Evolutionary conservation across 108 stramenopile species (phyloP), one percentile per base, ranked within the genome.

Genomic region (Pseudonitzschia pungens): DNA sequence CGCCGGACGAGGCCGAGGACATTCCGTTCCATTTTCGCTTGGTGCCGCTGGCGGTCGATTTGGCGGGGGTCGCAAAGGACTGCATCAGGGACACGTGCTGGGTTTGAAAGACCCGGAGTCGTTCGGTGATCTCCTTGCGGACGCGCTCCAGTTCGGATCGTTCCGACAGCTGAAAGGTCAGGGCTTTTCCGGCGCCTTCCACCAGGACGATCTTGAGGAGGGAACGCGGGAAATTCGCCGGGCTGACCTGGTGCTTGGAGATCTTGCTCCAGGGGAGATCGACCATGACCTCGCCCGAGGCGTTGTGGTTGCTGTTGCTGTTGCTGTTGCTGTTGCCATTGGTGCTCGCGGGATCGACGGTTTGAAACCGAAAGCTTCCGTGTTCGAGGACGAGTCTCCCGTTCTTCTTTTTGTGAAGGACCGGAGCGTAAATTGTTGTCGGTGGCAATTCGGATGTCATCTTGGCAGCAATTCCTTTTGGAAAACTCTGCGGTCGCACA

Each of bases 171-270:
- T 78, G 75, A 85, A 89, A 95, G 14, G 92, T 89, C 20, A 63
- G 53, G 27, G 83, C 83, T 50, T 68, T 77, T 48, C 77, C 80
- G 54, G 72, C 66, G 14, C 60, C 69, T 24, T 67, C 66, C 42
- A 68, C 31, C 33, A 77, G 63, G 20, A 90, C 50, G 8, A 95
- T 52, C 65, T 89, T 92, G 52, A 95, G 75, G 43, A 95, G 57
- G n/a, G 85, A 43, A 72, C 86, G 90, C 26, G 94, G 90, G 80
- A 92, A 86, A 16, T 69, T 71, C 32, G 77, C 88, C 20, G 94
- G 92, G 66, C 88, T 89, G 43, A 95, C 92, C 83, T 95, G 94
- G 81, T 95, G 94, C 73, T 95, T 95, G 65, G 70, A 21, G 24
- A 92, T 65, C 26, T 71, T 56, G 44, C 68, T 76, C 93, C 93